phyloP scores from a whole-genome alignment of 2,329 filamentous ascomycete genomes.

The Aspergillus sp. region DNA sequence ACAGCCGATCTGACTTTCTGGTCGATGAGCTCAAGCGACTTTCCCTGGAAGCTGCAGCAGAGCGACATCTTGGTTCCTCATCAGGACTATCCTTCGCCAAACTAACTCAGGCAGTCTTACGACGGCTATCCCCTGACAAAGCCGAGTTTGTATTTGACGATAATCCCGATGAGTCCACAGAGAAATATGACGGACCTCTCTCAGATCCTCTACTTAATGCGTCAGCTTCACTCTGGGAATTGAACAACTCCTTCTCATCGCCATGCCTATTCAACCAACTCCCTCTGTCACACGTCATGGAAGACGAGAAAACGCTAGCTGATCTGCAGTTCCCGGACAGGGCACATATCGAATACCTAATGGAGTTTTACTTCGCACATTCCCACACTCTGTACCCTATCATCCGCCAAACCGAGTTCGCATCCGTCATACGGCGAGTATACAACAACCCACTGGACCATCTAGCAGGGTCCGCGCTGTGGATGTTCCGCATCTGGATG shows the following conservation, averaged over 20 bases:
- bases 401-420: constrained; percentile 40
- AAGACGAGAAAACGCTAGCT: constrained; percentile 11
- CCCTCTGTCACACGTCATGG: not conserved
- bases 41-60: constrained; percentile 49
- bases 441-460: constrained; percentile 33
- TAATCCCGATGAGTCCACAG: constrained; percentile 10
- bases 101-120: constrained; percentile 47
- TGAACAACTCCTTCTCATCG: not conserved
- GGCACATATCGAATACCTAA: constrained; percentile 34
- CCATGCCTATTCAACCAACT: not conserved
- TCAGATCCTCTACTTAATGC: not conserved
- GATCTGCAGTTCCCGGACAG: constrained; percentile 19
- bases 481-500: constrained; percentile 52
- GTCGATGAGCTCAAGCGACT: constrained; percentile 41
- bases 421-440: constrained; percentile 33
- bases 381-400: constrained; percentile 53
- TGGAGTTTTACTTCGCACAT: constrained; percentile 52
- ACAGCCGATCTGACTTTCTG: constrained; percentile 26
- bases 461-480: constrained; percentile 35
- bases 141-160: constrained; percentile 46
- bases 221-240: not conserved
- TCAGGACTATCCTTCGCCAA: constrained; percentile 51
- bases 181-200: not conserved
- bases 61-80: constrained; percentile 48
- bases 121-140: constrained; percentile 46